These are phyloP conservation scores for Jackrogersella multiformis DNA, from an alignment of 495 filamentous ascomycete genomes.

Conservation along the genomic window DNA sequence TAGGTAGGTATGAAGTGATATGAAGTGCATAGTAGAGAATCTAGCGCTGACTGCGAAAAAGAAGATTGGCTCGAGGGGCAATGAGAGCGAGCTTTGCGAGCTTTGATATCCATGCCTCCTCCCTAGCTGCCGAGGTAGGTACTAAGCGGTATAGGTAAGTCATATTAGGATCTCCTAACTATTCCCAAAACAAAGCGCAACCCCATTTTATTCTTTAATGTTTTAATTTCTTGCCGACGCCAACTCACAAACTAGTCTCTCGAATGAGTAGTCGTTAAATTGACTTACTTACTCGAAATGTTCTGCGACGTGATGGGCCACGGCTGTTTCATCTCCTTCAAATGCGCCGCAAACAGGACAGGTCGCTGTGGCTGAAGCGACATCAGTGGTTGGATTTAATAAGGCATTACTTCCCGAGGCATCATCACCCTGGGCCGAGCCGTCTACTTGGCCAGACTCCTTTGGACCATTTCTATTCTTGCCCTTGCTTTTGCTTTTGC, in stretches of 20 bases:
- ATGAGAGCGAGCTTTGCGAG: background rate
- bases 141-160: too few relatives aligned
- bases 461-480: conserved; percentile 37
- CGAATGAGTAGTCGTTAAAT: background rate
- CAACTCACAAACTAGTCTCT: background rate
- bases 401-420: conserved; percentile 17
- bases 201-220: background rate
- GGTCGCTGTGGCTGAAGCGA: conserved; percentile 41
- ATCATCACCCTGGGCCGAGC: conserved; percentile 10
- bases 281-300: conserved; percentile 56
- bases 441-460: conserved; percentile 19
- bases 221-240: background rate
- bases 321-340: conserved; percentile 66
- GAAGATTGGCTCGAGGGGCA: background rate
- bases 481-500: conserved; percentile 35
- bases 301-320: conserved; percentile 65
- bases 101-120: too few relatives aligned
- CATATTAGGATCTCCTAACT: too few relatives aligned
- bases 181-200: background rate
- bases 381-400: conserved; percentile 12
- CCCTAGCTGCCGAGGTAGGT: too few relatives aligned
- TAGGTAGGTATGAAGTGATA: background rate
- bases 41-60: background rate
- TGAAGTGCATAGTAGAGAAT: background rate
- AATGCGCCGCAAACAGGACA: conserved; percentile 70